Evolutionary conservation across 176 grass and related monocot species (phyloP), one percentile per base, ranked within the genome.

Genomic region (Zoysia japonica): DNA sequence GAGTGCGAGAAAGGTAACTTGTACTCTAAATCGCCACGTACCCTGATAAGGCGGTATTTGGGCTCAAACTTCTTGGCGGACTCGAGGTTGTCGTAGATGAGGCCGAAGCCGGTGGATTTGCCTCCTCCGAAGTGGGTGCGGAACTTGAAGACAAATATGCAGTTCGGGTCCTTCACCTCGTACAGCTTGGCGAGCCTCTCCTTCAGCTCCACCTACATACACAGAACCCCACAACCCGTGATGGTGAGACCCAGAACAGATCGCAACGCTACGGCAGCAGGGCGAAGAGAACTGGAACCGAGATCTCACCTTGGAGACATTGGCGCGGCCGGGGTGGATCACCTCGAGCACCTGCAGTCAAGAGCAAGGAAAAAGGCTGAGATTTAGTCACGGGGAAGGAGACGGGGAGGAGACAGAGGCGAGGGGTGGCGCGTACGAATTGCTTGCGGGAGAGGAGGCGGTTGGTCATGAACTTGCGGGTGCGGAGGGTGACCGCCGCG

Each of bases 401-500:
- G 17, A 8, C 19, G 5, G 16, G 7, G 52, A 37, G 70, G 48
- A 11, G 38, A 60, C 7, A 19, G 40, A 40, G 17, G 44, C 2
- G 20, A 14, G 41, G 15, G 13, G 42, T 35, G 63, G 5, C 6
- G 61, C 89, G 81, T 67, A 97, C 92, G 85, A 97, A 97, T 90
- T 97, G 95, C 83, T 91, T 97, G 73, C 95, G 89, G 56, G 95
- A 85, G 80, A 97, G 95, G 82, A 97, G 95, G 78, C 92, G 91
- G 75, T 97, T 97, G 46, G 94, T 97, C 94, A 97, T 97, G 83
- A 97, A 97, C 77, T 97, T 97, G 88, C 94, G 87, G 8, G 95
- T 97, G 52, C 92, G 87, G 43, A 97, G 85, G 38, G 95, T 97
- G 53, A 97, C 85, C 66, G 87, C 92, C 43, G 82, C 3, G 7